These are phyloP conservation scores for Chlorella sp. DNA, from an alignment of 139 green algal species.

Conservation along the genomic window DNA sequence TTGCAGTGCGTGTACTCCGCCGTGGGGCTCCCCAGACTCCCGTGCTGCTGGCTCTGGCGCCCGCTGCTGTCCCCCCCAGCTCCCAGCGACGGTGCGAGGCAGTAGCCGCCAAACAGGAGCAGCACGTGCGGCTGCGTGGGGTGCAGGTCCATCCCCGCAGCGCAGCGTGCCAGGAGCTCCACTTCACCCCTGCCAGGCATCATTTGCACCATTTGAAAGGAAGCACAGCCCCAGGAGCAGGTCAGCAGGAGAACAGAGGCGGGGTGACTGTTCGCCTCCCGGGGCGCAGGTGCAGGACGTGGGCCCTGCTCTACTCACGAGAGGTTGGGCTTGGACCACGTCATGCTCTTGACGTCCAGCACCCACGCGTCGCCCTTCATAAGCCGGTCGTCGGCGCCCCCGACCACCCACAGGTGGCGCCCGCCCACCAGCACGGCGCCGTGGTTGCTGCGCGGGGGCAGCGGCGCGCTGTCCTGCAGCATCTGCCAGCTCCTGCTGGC, in stretches of 20 bases:
- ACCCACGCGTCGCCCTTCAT: not conserved
- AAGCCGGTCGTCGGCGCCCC: not conserved
- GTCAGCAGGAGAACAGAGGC: not conserved
- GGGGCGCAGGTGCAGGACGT: not conserved
- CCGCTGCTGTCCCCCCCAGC: too few relatives aligned
- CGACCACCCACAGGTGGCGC: not conserved
- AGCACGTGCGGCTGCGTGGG: not conserved
- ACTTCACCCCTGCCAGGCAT: not conserved
- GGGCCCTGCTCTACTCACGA: not conserved
- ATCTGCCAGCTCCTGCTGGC: not conserved
- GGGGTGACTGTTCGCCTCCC: not conserved
- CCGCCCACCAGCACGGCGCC: not conserved
- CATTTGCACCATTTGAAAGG: not conserved
- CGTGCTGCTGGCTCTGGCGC: too few relatives aligned
- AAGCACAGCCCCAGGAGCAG: not conserved
- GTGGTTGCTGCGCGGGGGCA: not conserved
- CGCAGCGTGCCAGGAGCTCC: not conserved
- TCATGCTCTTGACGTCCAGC: not conserved
- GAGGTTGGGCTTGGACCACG: not conserved
- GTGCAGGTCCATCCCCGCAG: not conserved
- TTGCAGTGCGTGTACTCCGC: not conserved
- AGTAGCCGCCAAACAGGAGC: not conserved
- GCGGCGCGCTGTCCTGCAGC: not conserved
- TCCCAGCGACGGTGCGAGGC: not conserved
- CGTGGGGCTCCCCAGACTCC: too few relatives aligned